These are phyloP conservation scores for Hippophae rhamnoides DNA, from an alignment of 306 rosid species.

Conservation along the genomic window DNA sequence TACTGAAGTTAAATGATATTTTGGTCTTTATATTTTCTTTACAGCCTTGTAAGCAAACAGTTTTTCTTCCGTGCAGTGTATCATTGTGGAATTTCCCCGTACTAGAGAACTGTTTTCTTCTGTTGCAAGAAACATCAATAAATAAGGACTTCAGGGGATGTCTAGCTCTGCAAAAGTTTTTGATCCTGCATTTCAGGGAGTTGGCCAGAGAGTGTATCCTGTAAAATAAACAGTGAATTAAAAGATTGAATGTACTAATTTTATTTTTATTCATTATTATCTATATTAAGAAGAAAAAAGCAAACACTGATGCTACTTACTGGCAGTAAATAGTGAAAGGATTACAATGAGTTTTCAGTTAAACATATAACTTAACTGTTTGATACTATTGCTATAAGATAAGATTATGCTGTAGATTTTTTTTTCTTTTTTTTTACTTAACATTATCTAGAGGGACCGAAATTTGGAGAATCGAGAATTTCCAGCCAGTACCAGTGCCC, in stretches of 20 bases:
- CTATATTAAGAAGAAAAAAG: neutral
- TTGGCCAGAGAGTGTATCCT: slow-evolving; percentile 97
- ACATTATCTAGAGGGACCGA: slow-evolving; percentile 78
- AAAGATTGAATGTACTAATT: slow-evolving; percentile 13
- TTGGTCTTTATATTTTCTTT: slow-evolving; percentile 16
- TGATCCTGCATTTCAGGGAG: slow-evolving; percentile 99
- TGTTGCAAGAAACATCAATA: slow-evolving; percentile 24
- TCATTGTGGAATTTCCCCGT: slow-evolving; percentile 26
- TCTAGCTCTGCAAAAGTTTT: slow-evolving; percentile 72
- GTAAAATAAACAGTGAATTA: slow-evolving; percentile 16
- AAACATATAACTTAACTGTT: slow-evolving; percentile 11
- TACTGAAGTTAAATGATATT: neutral
- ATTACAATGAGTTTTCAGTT: slow-evolving; percentile 6
- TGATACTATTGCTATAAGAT: slow-evolving; percentile 14
- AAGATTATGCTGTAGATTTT: slow-evolving; percentile 6
- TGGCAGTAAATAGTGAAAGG: neutral
- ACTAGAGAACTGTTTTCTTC: slow-evolving; percentile 8
- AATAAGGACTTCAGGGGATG: slow-evolving; percentile 51
- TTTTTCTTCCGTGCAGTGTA: slow-evolving; percentile 29
- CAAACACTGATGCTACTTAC: neutral
- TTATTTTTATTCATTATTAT: neutral
- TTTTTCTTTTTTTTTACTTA: slow-evolving; percentile 46
- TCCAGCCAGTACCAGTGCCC: slow-evolving; percentile 83
- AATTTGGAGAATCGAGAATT: slow-evolving; percentile 97
- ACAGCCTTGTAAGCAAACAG: slow-evolving; percentile 5